A percentile compares a stretch with the other conserved stretches of the same genome.
Conservation (phyloP, 352 stramenopile genomes). For the Halophytophthora polymorphica region DNA sequence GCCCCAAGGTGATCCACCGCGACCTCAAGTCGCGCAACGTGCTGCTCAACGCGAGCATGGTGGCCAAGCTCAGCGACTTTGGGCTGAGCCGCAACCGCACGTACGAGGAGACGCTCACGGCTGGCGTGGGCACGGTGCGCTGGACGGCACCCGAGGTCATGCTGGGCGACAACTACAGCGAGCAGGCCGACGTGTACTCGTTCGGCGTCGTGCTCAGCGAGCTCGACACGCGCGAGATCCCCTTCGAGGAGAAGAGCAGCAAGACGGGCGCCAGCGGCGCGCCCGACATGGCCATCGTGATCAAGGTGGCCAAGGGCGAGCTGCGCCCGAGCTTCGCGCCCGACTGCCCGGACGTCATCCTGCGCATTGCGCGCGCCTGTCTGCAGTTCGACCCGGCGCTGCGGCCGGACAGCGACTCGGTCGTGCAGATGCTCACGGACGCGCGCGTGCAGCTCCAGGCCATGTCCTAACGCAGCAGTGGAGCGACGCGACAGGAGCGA, state of each 20-base stretch:
- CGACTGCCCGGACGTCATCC: constrained; percentile 52
- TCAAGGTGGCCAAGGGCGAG: constrained; percentile 83
- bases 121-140: constrained; percentile 77
- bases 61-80: constrained; percentile 86
- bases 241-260: constrained; percentile 83
- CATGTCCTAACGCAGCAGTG: too few relatives aligned
- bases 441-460: constrained; percentile 56
- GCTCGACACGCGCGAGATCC: constrained; percentile 84
- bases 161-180: constrained; percentile 85
- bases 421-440: constrained; percentile 81
- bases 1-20: constrained; percentile 81
- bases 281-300: constrained; percentile 83
- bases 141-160: constrained; percentile 88
- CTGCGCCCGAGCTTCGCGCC: constrained; percentile 72
- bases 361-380: constrained; percentile 76
- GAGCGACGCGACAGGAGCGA: too few relatives aligned
- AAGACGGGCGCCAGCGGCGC: constrained; percentile 48
- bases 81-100: constrained; percentile 77
- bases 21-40: constrained; percentile 85
- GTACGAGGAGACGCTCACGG: constrained; percentile 84
- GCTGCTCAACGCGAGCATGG: constrained; percentile 71
- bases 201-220: constrained; percentile 86
- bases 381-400: constrained; percentile 83
- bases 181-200: constrained; percentile 87
- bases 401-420: constrained; percentile 60